phyloP scores from a whole-genome alignment of 305 asterid genomes.

The Fraxinus ornus region DNA sequence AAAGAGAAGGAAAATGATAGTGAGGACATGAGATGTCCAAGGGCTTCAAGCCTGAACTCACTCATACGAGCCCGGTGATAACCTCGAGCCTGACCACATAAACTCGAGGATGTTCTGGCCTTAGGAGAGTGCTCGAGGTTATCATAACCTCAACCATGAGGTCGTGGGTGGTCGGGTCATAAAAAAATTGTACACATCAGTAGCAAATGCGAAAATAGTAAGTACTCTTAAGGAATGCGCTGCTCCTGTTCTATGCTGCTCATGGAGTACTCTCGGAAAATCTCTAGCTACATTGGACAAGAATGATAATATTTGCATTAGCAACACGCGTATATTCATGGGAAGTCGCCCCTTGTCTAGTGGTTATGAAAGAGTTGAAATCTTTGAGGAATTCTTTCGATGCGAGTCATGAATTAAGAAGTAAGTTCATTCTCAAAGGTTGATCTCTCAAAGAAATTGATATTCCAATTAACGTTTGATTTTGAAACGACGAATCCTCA shows the following conservation, averaged over 20 bases:
- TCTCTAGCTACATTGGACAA: constrained; percentile 78
- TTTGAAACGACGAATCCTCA: background rate
- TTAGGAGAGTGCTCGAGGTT: background rate
- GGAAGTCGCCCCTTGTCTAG: background rate
- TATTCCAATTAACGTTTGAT: background rate
- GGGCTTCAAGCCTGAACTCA: background rate
- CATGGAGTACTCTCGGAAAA: constrained; percentile 84
- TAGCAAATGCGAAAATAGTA: background rate
- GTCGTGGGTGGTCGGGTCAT: background rate
- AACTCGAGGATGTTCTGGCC: background rate
- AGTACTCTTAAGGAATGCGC: constrained; percentile 45
- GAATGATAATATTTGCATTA: constrained; percentile 60
- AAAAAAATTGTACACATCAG: background rate
- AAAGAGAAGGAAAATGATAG: background rate
- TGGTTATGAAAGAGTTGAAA: background rate
- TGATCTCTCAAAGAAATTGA: background rate
- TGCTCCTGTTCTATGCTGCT: constrained; percentile 66
- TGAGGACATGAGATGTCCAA: background rate
- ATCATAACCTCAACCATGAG: background rate
- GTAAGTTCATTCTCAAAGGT: background rate
- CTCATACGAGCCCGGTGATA: background rate
- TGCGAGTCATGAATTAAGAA: background rate
- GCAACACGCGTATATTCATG: constrained; percentile 22
- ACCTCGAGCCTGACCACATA: background rate
- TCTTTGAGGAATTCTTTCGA: background rate